Evolutionary conservation across 2,329 filamentous ascomycete genomes (phyloP).

Genomic region (Clarireedia hainanense): DNA sequence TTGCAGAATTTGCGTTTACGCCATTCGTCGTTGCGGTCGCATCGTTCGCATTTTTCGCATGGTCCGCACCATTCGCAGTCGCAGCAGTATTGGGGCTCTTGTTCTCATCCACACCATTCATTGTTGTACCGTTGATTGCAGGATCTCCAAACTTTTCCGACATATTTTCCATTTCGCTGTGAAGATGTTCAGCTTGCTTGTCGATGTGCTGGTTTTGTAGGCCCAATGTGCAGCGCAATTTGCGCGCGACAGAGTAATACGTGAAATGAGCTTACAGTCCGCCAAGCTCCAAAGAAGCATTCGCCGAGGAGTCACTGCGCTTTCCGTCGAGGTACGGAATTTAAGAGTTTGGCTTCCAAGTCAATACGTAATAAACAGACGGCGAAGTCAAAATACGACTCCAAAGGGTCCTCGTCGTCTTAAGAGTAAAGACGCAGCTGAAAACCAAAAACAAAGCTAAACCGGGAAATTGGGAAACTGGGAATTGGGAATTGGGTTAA

Average conservation of each 20-base stretch:
- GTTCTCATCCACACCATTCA: neutral
- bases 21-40: neutral
- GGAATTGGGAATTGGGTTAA: no score
- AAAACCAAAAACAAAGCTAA: no score
- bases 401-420: no score
- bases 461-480: no score
- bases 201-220: neutral
- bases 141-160: constrained; percentile 4
- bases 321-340: no score
- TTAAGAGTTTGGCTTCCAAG: no score
- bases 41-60: neutral
- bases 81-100: no score
- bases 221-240: no score
- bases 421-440: no score
- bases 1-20: neutral
- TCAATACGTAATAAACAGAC: no score
- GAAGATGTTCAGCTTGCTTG: neutral
- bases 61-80: neutral
- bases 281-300: neutral
- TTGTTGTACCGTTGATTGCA: neutral
- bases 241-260: neutral
- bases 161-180: neutral
- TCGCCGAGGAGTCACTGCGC: no score
- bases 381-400: no score
- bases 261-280: neutral